These are phyloP conservation scores for Papilionanthe hybrid DNA, from an alignment of 116 monocot species.

Conservation along the genomic window DNA sequence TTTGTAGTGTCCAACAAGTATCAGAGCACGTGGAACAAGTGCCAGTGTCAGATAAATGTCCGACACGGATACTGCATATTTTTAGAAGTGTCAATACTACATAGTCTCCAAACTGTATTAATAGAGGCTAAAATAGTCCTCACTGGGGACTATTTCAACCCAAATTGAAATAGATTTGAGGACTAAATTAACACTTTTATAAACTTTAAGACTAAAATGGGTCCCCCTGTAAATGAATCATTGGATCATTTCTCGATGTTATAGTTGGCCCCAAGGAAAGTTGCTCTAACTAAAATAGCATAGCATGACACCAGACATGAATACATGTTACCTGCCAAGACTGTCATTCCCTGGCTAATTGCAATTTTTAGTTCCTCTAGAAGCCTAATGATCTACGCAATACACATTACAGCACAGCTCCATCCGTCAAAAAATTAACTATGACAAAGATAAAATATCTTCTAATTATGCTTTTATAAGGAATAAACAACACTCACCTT, in stretches of 20 bases:
- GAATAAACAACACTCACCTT: constrained; percentile 54
- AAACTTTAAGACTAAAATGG: too few species aligned
- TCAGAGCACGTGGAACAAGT: too few species aligned
- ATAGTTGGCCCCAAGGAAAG: background rate
- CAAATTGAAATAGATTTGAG: too few species aligned
- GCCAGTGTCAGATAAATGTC: too few species aligned
- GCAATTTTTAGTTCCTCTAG: background rate
- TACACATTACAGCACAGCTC: background rate
- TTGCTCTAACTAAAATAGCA: background rate
- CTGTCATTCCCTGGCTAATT: background rate
- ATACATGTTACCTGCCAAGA: background rate
- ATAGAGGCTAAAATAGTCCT: too few species aligned
- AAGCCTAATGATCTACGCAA: background rate
- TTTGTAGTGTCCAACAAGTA: too few species aligned
- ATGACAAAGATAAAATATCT: background rate
- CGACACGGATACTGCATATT: too few species aligned
- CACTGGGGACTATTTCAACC: too few species aligned
- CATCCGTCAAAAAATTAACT: background rate
- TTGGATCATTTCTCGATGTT: background rate
- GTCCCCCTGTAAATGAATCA: too few species aligned
- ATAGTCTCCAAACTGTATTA: too few species aligned
- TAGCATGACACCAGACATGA: background rate
- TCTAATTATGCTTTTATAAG: background rate
- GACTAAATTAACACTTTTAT: too few species aligned
- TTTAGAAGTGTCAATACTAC: too few species aligned